Base-by-base conservation (phyloP, 495 filamentous ascomycete genomes). In the Cetradonia linearis region DNA sequence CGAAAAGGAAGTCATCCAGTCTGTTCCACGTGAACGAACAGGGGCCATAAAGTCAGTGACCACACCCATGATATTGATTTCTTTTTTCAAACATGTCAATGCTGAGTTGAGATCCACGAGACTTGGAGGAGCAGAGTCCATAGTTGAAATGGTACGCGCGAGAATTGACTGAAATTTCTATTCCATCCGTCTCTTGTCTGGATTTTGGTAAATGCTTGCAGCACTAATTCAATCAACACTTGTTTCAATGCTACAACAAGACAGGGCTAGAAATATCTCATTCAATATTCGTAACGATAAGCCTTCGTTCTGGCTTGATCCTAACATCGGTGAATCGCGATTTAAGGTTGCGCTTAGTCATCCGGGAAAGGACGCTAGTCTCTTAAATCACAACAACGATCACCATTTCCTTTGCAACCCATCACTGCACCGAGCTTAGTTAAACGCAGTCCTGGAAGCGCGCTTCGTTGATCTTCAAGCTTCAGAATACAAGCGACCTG, bases 1-100 rank as follows among this genome's bases (percentile, higher is more conserved):
- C 7, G 76, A 78, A 52, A 81, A 81, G 7, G 76, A 80, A 53
- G 74, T 67, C 55, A 67, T 66, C 61, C 68, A 76, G 30, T 67
- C 68, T 2, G 73, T 71, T 18, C 72, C 70, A 55, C 61, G 64
- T 8, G 71, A 69, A 34, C 55, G 65, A n/a, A 8, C 63, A 18
- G 70, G 61, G 14, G 67, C 65, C 20, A 74, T 62, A 40, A 64
- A 66, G 65, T 81, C 78, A 5, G 77, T 73, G 1, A 80, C 76
- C 2, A 81, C 71, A 1, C 78, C 80, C 28, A 81, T 70, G 23
- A 81, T 67, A 62, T 64, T 78, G 27, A 73, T 56, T 55, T 55
- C 70, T n/a, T 62, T 58, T 20, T 66, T 63, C 18, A 60, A 33
- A 53, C 65, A 68, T 31, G 31, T 60, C 5, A 38, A 48, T 3